A percentile compares a stretch with the other conserved stretches of the same genome.
phyloP scores from a whole-genome alignment of 345 rosid genomes.

The Hibiscus syriacus region DNA sequence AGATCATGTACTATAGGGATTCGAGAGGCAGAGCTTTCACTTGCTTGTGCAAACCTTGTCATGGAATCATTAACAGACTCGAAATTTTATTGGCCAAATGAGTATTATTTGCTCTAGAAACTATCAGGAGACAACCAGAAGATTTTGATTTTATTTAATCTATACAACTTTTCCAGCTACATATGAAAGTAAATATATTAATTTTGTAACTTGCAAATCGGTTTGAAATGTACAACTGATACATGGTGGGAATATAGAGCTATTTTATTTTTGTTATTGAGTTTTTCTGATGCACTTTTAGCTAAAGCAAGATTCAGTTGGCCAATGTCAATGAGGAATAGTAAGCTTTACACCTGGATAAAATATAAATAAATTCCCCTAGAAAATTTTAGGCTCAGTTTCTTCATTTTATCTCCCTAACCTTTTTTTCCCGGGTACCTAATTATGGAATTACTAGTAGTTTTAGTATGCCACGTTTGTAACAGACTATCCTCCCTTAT shows the following conservation, averaged over 20 bases:
- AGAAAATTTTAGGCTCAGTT: not conserved
- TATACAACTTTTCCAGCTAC: too few relatives aligned
- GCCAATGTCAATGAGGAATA: not conserved
- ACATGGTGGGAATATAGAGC: not conserved
- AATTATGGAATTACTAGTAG: not conserved
- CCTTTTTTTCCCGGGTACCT: not conserved
- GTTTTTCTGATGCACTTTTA: not conserved
- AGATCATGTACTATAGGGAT: not conserved
- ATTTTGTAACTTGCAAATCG: not conserved
- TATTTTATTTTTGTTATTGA: not conserved
- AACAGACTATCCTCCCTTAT: slow-evolving; percentile 3
- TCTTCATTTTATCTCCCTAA: too few relatives aligned
- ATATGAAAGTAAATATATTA: too few relatives aligned
- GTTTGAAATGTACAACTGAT: not conserved
- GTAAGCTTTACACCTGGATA: not conserved
- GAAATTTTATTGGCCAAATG: not conserved
- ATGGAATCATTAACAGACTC: not conserved
- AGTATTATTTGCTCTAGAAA: too few relatives aligned
- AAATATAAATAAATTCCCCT: not conserved
- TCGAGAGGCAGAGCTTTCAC: not conserved
- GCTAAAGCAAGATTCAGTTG: not conserved
- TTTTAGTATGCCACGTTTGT: not conserved
- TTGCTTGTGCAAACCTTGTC: not conserved
- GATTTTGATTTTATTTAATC: too few relatives aligned
- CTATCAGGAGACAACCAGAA: too few relatives aligned